Evolutionary conservation across 371 early-diverging fungal genomes (phyloP).

Genomic region (Phascolomyces articulosus): DNA sequence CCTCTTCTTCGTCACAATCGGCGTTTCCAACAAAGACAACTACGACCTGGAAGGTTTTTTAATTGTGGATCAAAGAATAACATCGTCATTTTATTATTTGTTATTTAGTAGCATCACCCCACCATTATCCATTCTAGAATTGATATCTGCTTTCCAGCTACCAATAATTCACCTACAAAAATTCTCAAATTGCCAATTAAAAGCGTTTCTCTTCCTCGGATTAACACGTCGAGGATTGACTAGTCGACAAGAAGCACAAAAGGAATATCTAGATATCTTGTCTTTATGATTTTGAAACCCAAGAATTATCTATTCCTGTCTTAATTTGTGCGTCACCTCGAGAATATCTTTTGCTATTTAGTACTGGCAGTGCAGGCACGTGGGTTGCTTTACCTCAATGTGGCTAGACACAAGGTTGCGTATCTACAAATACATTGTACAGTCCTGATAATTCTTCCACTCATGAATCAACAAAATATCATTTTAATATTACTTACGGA

Average conservation of each 20-base stretch:
- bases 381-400: constrained; percentile 12
- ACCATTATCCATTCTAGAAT: too few relatives aligned
- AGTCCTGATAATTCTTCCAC: constrained; percentile 3
- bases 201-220: neutral
- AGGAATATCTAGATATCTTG: neutral
- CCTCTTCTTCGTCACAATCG: too few relatives aligned
- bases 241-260: neutral
- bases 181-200: neutral
- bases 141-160: neutral
- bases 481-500: constrained; percentile 11
- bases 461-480: neutral
- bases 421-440: neutral
- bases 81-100: too few relatives aligned
- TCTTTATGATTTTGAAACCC: constrained; percentile 4
- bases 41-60: too few relatives aligned
- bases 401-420: neutral
- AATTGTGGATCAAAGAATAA: too few relatives aligned
- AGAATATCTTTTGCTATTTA: constrained; percentile 14
- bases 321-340: constrained; percentile 14
- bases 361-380: constrained; percentile 19
- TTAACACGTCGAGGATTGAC: neutral
- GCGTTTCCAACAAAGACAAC: too few relatives aligned
- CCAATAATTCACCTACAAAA: neutral
- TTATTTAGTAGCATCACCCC: too few relatives aligned
- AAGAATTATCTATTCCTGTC: constrained; percentile 50